Percentiles rank a stretch among this genome's conserved stretches.
phyloP scores from a whole-genome alignment of 495 filamentous ascomycete genomes.

The Trichoderma asperelloides region DNA sequence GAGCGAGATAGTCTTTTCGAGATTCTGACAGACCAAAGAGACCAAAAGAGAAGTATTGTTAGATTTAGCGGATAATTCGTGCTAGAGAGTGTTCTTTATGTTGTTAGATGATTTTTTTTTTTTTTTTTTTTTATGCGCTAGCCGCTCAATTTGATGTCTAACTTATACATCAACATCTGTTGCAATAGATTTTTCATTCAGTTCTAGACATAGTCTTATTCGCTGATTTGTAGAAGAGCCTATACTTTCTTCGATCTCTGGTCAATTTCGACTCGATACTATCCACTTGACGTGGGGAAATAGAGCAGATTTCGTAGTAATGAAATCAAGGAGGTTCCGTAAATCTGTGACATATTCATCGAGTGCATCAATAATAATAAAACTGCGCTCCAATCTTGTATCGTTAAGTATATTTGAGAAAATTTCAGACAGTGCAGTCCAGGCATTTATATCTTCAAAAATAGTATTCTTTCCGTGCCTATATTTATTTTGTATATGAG shows the following conservation, averaged over 20 bases:
- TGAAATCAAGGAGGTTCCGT: conserved; percentile 24
- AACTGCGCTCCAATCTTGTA: conserved; percentile 12
- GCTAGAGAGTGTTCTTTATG: neutral
- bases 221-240: conserved; percentile 11
- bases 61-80: neutral
- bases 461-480: conserved; percentile 16
- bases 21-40: neutral
- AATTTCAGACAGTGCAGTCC: conserved; percentile 22
- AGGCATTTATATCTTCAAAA: conserved; percentile 25
- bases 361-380: conserved; percentile 39
- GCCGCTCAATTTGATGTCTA: no score
- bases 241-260: conserved; percentile 24
- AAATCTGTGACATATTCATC: conserved; percentile 34
- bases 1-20: neutral
- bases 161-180: no score
- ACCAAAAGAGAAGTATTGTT: neutral
- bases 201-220: conserved; percentile 10
- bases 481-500: conserved; percentile 21
- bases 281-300: conserved; percentile 29
- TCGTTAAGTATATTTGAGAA: conserved; percentile 26
- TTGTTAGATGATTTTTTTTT: neutral
- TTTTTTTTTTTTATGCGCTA: no score
- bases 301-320: conserved; percentile 15
- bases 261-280: conserved; percentile 31
- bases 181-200: no score